Base-by-base conservation (phyloP, 176 grass and related monocot genomes). In the Dactylis glomerata region DNA sequence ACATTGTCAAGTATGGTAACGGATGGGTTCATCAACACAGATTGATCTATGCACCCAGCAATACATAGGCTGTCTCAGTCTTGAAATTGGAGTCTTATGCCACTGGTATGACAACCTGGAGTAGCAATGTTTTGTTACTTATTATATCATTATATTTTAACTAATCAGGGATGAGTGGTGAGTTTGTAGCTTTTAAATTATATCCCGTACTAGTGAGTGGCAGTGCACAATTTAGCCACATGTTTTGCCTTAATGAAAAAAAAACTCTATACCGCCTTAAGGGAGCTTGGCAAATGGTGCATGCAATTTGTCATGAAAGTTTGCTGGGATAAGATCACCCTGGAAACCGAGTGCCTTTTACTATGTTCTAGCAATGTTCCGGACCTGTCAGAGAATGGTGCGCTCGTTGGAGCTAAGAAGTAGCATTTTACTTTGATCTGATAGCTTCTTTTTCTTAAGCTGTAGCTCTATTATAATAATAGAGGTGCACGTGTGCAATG, bases 1-100 rank as follows among this genome's bases (percentile, higher is more conserved):
- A 77, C 75, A 86, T 63, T 55, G 22, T 30, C 37, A 65, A 44
- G 10, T 55, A 79, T 72, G 42, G 24, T 84, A 84, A 5, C 73
- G 62, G 57, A 41, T 15, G 19, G 50, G 37, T 49, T 45, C 50
- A 80, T 34, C 59, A 63, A 8, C 5, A 70, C 32, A 41, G 24
- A 13, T 32, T 38, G 2, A 66, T 38, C 31, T 22, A 62, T 51
- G 45, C 10, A 56, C 58, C 15, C 73, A 84, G 32, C 8, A 66
- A 80, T 46, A 30, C 46, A 41, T 22, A 74, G 0, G 2, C 14
- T 56, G 32, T 65, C 38, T 40, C 32, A 10, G 30, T 45, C 32
- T 36, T 73, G n/a, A 46, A 10, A n/a, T 5, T 27, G 38, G 37
- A 37, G 41, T 56, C 3, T 2, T 6, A 27, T 27, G 23, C 40